phyloP scores from a whole-genome alignment of 768 basidiomycete species.

The Russula olivacea region DNA sequence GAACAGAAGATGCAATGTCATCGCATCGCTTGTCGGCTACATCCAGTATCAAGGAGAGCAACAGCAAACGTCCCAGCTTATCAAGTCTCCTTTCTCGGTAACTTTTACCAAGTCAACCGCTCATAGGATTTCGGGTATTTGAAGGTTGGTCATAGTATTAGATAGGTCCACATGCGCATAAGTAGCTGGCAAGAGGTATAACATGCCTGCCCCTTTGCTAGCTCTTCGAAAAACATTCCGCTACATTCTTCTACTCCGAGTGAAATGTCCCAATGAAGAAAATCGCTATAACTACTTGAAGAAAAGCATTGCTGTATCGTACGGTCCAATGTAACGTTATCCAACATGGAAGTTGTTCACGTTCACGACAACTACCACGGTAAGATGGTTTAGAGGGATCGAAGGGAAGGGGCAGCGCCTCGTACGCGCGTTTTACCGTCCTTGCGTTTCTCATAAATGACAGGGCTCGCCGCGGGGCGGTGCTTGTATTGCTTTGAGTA shows the following conservation, averaged over 20 bases:
- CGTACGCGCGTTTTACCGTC: constrained; percentile 64
- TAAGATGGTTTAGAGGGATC: neutral
- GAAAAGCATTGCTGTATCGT: neutral
- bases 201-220: neutral
- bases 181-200: neutral
- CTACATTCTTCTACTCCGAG: neutral
- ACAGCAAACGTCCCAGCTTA: constrained; percentile 24
- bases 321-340: neutral
- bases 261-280: neutral
- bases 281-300: neutral
- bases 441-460: constrained; percentile 69
- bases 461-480: constrained; percentile 78
- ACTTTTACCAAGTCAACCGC: neutral
- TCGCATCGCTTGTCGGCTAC: constrained; percentile 36
- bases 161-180: neutral
- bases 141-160: neutral
- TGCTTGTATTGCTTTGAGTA: constrained; percentile 81
- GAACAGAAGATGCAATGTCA: constrained; percentile 46
- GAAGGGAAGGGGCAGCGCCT: constrained; percentile 49
- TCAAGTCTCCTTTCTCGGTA: constrained; percentile 22
- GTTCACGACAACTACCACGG: neutral
- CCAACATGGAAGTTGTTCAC: neutral
- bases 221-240: neutral
- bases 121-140: neutral
- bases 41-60: constrained; percentile 29